Evolutionary conservation across 2,329 filamentous ascomycete species (phyloP), one percentile per base, ranked within the genome.

Genomic region (Cylindrodendrum hubeiense): DNA sequence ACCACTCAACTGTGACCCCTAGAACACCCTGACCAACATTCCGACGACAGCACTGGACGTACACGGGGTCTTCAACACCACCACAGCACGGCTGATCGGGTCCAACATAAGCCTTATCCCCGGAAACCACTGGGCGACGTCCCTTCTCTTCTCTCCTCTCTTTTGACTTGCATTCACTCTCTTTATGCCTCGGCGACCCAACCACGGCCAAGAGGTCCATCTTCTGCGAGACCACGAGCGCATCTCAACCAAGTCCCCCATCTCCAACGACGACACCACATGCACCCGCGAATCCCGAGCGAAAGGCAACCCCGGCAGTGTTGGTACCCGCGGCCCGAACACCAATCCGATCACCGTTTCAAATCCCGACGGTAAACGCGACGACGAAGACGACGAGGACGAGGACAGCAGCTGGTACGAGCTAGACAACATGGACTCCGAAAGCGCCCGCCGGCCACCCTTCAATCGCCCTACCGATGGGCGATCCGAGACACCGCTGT

Each of bases 381-480:
- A 74, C 65, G 59, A 75, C 66, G 74, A 77, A 62, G 76, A 74
- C 65, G 75, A 82, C 63, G 75, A 75, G 47, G 75, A 78, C 58
- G 77, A 78, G 56, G 79, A 59, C 54, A 63, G 61, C 56, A 67
- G 71, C 41, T 63, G 62, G 65, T 22, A 70, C 26, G 71, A 68
- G n/a, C 30, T 72, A 33, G 65, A 79, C 65, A 79, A 81, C 67
- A 82, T 82, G 75, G 80, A 82, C 34, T 81, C 85, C 74, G 75
- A 79, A 57, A 75, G 76, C 67, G 51, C 58, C 53, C 81, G 76
- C 67, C 81, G 83, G 67, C 81, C 86, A 19, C 76, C 82, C 51
- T 79, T 85, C 73, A 79, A 83, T 68, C 82, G 81, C 56, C 81
- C 82, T 17, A 77, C 78, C 3, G 82, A 86, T 62, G 83, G 82